Conservation (phyloP, 2,329 filamentous ascomycete species). For the Talaromyces rugulosus region DNA sequence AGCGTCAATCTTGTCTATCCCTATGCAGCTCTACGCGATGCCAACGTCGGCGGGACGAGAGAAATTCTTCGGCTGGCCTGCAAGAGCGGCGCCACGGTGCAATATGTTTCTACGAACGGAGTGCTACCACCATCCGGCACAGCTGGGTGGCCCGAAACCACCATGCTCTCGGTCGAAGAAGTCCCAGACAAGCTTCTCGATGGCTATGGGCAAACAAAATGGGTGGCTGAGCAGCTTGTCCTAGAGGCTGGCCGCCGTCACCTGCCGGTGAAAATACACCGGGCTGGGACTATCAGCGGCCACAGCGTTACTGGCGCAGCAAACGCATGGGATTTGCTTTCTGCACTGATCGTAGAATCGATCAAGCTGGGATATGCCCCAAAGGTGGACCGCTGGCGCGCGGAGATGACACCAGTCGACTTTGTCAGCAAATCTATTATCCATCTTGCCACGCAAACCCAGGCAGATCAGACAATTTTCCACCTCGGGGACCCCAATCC, state of each 20-base stretch:
- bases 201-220: constrained; percentile 76
- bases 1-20: constrained; percentile 79
- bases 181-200: constrained; percentile 66
- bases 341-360: constrained; percentile 72
- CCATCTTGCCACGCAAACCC: constrained; percentile 61
- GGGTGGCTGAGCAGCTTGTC: constrained; percentile 74
- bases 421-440: constrained; percentile 73
- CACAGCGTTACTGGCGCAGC: constrained; percentile 71
- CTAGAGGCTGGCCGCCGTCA: constrained; percentile 65
- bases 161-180: constrained; percentile 62
- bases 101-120: constrained; percentile 77
- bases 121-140: constrained; percentile 64
- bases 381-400: constrained; percentile 68
- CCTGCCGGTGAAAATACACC: constrained; percentile 66
- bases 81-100: constrained; percentile 64
- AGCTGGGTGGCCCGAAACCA: constrained; percentile 67
- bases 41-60: constrained; percentile 74
- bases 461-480: constrained; percentile 62
- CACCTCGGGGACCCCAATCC: constrained; percentile 72
- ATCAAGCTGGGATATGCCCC: constrained; percentile 67
- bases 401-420: constrained; percentile 81
- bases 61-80: constrained; percentile 70
- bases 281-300: constrained; percentile 72
- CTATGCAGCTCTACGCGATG: constrained; percentile 68
- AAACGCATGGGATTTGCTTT: constrained; percentile 74